Conservation (phyloP, 2,329 filamentous ascomycete genomes). For the Fusarium papillatum region DNA sequence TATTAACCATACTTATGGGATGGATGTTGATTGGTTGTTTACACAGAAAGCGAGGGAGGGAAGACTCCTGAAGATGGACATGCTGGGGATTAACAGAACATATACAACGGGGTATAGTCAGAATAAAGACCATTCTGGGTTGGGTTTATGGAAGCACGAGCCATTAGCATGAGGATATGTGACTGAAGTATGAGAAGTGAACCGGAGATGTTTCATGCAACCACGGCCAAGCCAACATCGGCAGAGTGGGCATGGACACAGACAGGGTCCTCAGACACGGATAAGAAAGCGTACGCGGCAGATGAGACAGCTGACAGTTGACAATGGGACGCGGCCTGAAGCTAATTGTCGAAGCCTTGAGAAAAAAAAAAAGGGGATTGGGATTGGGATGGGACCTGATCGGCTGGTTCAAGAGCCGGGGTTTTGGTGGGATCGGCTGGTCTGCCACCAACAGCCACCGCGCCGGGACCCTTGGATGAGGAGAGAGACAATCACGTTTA, state of each 20-base stretch:
- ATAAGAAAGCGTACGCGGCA: conserved; percentile 5
- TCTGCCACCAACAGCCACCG: conserved; percentile 31
- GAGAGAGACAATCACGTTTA: conserved; percentile 32
- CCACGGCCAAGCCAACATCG: background rate
- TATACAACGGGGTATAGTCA: conserved; percentile 23
- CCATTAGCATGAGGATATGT: conserved; percentile 17
- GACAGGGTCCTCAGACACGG: background rate
- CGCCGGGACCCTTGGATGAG: conserved; percentile 17
- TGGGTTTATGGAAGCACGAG: conserved; percentile 21
- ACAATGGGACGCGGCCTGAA: conserved; percentile 11
- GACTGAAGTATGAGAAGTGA: conserved; percentile 18
- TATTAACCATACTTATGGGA: conserved; percentile 17
- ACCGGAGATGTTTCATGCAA: conserved; percentile 14
- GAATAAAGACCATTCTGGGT: conserved; percentile 19
- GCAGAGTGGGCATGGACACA: background rate
- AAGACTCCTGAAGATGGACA: conserved; percentile 15
- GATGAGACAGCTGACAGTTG: conserved; percentile 12
- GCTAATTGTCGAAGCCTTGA: conserved; percentile 5
- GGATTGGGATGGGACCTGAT: conserved; percentile 12
- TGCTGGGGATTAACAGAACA: conserved; percentile 27
- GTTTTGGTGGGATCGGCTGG: conserved; percentile 15
- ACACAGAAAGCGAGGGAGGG: conserved; percentile 5
- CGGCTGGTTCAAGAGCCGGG: conserved; percentile 16
- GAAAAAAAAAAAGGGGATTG: conserved; percentile 11
- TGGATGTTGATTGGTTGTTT: conserved; percentile 18